A percentile compares a stretch with the other conserved stretches of the same genome.
phyloP scores from a whole-genome alignment of 2,329 filamentous ascomycete species.

The Xylariaceae sp. region DNA sequence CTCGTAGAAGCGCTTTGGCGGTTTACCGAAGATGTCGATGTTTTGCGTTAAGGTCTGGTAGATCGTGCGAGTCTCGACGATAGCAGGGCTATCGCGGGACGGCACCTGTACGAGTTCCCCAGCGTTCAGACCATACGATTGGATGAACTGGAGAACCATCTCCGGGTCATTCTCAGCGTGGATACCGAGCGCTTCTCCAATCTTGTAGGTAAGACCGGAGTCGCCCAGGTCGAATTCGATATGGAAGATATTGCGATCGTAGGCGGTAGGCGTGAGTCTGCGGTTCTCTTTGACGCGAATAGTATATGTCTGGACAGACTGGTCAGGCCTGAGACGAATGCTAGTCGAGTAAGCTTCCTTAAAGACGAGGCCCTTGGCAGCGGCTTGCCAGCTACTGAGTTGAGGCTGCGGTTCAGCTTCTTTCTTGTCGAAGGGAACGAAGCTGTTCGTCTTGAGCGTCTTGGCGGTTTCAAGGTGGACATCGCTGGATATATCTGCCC shows the following conservation, averaged over 20 bases:
- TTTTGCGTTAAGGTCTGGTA: slow-evolving; percentile 90
- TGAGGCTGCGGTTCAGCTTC: slow-evolving; percentile 61
- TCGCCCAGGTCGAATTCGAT: slow-evolving; percentile 95
- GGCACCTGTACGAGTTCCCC: slow-evolving; percentile 88
- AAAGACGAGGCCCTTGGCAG: slow-evolving; percentile 83
- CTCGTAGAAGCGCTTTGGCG: slow-evolving; percentile 97
- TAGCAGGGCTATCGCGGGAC: slow-evolving; percentile 66
- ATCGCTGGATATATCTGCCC: slow-evolving; percentile 65
- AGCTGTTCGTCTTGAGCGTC: slow-evolving; percentile 72
- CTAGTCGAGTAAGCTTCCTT: slow-evolving; percentile 86
- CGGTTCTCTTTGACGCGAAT: slow-evolving; percentile 94
- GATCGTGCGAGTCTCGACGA: slow-evolving; percentile 82
- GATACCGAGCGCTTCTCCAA: slow-evolving; percentile 93
- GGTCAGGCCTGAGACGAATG: slow-evolving; percentile 72
- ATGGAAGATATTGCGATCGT: slow-evolving; percentile 99
- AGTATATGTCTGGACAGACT: slow-evolving; percentile 77
- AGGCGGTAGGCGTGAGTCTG: slow-evolving; percentile 76
- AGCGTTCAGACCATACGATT: slow-evolving; percentile 77
- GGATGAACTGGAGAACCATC: slow-evolving; percentile 78
- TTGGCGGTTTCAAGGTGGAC: slow-evolving; percentile 49
- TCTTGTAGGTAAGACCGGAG: slow-evolving; percentile 91
- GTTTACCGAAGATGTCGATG: slow-evolving; percentile 92
- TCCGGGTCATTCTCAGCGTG: slow-evolving; percentile 86
- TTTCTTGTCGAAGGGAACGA: slow-evolving; percentile 70
- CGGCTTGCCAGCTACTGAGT: slow-evolving; percentile 73